Evolutionary conservation across 2,329 filamentous ascomycete genomes (phyloP).

Genomic region (Pseudogymnoascus sp.): DNA sequence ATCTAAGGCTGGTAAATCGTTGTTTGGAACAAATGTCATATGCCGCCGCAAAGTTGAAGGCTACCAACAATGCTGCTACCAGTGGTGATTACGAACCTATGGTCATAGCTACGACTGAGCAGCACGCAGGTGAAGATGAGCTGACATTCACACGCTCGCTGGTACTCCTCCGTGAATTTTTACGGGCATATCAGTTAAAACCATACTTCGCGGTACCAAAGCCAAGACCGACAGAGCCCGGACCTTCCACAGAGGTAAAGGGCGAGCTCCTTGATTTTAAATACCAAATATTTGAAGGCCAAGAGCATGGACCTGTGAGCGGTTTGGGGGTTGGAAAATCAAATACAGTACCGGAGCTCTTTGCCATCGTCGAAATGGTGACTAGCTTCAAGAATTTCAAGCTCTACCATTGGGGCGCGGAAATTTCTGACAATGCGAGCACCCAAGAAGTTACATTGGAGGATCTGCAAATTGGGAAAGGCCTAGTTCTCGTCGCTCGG

Average conservation of each 20-base stretch:
- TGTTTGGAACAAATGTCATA: conserved; percentile 64
- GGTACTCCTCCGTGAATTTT: conserved; percentile 58
- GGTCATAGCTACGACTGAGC: conserved; percentile 41
- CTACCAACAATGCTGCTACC: conserved; percentile 35
- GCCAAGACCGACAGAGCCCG: conserved; percentile 29
- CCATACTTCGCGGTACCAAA: conserved; percentile 53
- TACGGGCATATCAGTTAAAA: conserved; percentile 56
- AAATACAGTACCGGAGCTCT: conserved; percentile 63
- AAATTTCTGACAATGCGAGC: conserved; percentile 53
- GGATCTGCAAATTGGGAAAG: conserved; percentile 58
- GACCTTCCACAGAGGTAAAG: conserved; percentile 40
- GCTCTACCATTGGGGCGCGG: conserved; percentile 61
- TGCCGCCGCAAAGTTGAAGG: conserved; percentile 51
- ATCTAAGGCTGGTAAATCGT: conserved; percentile 63
- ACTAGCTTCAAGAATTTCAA: conserved; percentile 73
- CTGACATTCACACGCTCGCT: conserved; percentile 62
- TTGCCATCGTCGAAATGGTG: conserved; percentile 56
- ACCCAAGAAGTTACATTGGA: conserved; percentile 55
- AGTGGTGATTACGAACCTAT: conserved; percentile 46
- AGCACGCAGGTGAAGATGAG: conserved; percentile 47
- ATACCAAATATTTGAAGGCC: conserved; percentile 65
- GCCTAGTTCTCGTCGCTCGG: conserved; percentile 58
- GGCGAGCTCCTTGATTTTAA: conserved; percentile 56
- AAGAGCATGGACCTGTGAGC: conserved; percentile 51
- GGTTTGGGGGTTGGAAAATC: conserved; percentile 58